These are phyloP conservation scores for Vigna mungo DNA, from an alignment of 306 rosid species.

Conservation along the genomic window DNA sequence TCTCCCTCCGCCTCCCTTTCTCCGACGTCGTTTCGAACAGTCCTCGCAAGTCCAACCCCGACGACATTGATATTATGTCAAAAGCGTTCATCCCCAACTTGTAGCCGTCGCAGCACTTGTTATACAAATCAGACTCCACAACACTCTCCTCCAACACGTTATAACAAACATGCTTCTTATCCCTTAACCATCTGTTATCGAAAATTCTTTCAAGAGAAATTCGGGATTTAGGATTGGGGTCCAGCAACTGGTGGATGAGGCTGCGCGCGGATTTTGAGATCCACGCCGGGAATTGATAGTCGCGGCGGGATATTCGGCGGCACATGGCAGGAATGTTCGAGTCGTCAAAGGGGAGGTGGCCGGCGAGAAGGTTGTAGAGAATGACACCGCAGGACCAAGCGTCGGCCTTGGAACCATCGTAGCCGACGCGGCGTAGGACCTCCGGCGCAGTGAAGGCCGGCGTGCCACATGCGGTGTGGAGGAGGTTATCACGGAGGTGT, in stretches of 20 bases:
- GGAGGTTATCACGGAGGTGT: slow-evolving; percentile 70
- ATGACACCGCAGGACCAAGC: slow-evolving; percentile 96
- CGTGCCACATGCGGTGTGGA: slow-evolving; percentile 92
- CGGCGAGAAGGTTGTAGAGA: slow-evolving; percentile 73
- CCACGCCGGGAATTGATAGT: slow-evolving; percentile 65
- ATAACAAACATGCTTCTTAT: slow-evolving; percentile 48
- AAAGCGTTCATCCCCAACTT: slow-evolving; percentile 70
- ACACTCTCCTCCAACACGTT: slow-evolving; percentile 38
- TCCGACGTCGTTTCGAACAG: slow-evolving; percentile 61
- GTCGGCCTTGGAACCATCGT: slow-evolving; percentile 85
- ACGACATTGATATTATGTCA: slow-evolving; percentile 89
- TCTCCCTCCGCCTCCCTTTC: slow-evolving; percentile 45
- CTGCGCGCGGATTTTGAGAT: slow-evolving; percentile 63
- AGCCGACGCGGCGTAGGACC: slow-evolving; percentile 61
- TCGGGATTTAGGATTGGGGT: slow-evolving; percentile 77
- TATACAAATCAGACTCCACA: slow-evolving; percentile 37
- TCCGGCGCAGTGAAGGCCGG: slow-evolving; percentile 95
- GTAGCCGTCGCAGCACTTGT: slow-evolving; percentile 33
- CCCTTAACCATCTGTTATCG: slow-evolving; percentile 65
- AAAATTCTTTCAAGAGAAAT: slow-evolving; percentile 53
- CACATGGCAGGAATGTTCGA: slow-evolving; percentile 70
- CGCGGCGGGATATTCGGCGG: slow-evolving; percentile 63
- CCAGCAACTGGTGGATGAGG: slow-evolving; percentile 66
- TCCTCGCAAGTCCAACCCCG: slow-evolving; percentile 84
- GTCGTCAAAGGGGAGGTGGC: slow-evolving; percentile 75